Base-by-base conservation (phyloP, 495 filamentous ascomycete species). In the Penicillium paxilli region DNA sequence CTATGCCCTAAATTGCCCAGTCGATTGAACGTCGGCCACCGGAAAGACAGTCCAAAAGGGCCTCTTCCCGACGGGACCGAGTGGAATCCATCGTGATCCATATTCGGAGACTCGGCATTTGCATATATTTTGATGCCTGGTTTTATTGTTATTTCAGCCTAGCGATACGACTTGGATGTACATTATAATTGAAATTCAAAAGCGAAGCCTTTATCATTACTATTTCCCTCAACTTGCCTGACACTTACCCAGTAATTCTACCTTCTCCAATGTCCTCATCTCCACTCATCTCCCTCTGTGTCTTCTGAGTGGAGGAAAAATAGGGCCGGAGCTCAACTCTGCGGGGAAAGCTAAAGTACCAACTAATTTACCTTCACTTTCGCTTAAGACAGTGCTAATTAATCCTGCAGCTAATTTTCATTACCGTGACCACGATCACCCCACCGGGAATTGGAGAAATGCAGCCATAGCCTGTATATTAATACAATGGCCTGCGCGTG, bases 301-400 rank as follows among this genome's bases (percentile, higher is more conserved):
- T 3, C 40, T 23, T 21, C 42, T 63, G 50, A 63, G 59, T 65
- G 59, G 62, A 62, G 62, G 62, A 65, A 63, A 64, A 64, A 54
- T 35, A 37, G 25, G n/a, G 4, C 46, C 42, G 47, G 14, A 17
- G 30, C 25, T 22, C 19, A 16, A 24, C 20, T 37, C 48, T 49
- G 30, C 50, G 46, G 52, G 49, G 52, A 42, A 14, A 22, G 20
- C 40, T 42, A 42, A 42, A n/a, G 20, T 42, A 42, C n/a, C 8
- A n/a, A 24, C 40, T 42, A 42, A 42, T 23, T 42, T 8, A 38
- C 5, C 19, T 49, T 40, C 16, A 32, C n/a, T 25, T 51, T 55
- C 44, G 58, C 54, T 55, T 55, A 33, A 24, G 37, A 9, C 44
- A 20, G 21, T 28, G 33, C 19, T n/a, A 41, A 46, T 51, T 30